Base-by-base conservation (phyloP, 2,329 filamentous ascomycete genomes). In the Cercospora zeae-maydis region DNA sequence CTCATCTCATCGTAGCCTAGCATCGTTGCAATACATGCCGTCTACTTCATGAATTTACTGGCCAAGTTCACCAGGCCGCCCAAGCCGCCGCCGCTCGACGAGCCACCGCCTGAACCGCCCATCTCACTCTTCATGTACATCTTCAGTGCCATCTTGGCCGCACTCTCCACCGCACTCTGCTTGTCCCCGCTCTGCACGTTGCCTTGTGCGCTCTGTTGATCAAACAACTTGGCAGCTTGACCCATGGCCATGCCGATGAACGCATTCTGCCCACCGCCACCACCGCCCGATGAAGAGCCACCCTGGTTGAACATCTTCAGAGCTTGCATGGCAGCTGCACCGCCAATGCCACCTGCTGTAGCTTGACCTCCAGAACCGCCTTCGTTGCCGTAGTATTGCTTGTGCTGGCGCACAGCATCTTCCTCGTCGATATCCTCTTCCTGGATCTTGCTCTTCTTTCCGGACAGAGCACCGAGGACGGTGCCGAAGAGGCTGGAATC, bases 91-190 rank as follows among this genome's bases (percentile, higher is more conserved):
- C 82, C 77, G 19, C 39, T 24, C 11, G 69, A 66, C 24, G 77
- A 72, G n/a, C 78, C 75, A 45, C 81, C 78, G 66, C 82, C 77
- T 19, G 83, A 83, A 11, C 72, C 71, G 30, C 80, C 77, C 73
- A 77, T 77, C 75, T 92, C 83, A 70, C 84, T 86, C 84, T 96
- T 93, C 81, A 96, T 79, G 77, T 93, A 96, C 86, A 96, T 89
- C 84, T 96, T 92, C 71, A 96, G 77, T 2, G 92, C 93, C 84
- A 91, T 89, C 82, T 96, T 88, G 1, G 87, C 92, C 2, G 93
- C 93, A 75, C 87, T 82, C 74, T 89, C 86, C 52, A 97, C 81
- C 55, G 87, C 91, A 53, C 86, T 87, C 78, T 96, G 86, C 84
- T 96, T 96, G 78, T 85, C 89, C 27, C 83, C 82, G 24, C 82